These are phyloP conservation scores for Stachybotrys chlorohalonatus DNA, from an alignment of 2,329 filamentous ascomycete species.

Conservation along the genomic window DNA sequence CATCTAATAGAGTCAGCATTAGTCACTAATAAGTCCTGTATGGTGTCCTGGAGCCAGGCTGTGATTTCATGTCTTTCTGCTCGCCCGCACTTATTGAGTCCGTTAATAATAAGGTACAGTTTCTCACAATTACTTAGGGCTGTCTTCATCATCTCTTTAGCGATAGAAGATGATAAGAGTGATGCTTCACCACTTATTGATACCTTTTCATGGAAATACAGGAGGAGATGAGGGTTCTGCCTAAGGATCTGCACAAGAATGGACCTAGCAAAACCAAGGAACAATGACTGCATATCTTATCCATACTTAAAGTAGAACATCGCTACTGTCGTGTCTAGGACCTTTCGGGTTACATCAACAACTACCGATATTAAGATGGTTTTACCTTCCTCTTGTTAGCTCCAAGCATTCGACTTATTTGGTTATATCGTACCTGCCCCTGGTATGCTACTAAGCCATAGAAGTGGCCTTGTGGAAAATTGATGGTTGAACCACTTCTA, in stretches of 20 bases:
- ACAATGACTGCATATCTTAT: neutral
- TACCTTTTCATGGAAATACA: neutral
- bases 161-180: neutral
- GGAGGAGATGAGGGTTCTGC: neutral
- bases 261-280: neutral
- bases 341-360: neutral
- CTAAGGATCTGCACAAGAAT: neutral
- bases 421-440: neutral
- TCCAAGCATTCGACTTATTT: neutral
- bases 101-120: conserved; percentile 3
- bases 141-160: neutral
- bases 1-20: conserved; percentile 2
- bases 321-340: neutral
- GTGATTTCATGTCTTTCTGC: conserved; percentile 3
- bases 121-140: neutral
- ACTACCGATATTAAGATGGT: neutral
- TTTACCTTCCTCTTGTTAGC: neutral
- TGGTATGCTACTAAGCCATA: neutral
- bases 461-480: neutral
- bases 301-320: conserved; percentile 1
- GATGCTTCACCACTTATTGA: neutral
- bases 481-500: neutral
- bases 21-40: neutral
- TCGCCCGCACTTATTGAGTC: conserved; percentile 1
- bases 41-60: conserved; percentile 1